Conservation (phyloP, 768 basidiomycete species). For the Tricholoma hemisulphureum region DNA sequence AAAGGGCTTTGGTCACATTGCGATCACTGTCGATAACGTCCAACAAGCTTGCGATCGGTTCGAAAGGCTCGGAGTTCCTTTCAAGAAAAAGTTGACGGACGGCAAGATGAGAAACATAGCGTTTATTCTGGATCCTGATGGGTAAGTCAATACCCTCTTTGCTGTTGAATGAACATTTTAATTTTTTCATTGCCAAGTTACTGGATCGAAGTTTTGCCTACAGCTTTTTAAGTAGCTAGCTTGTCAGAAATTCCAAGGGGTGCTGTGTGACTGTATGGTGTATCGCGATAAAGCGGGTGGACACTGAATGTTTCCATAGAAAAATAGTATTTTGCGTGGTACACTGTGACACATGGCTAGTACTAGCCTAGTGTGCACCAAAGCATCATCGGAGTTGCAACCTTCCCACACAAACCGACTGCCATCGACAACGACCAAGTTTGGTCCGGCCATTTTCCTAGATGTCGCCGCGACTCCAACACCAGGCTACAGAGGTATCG, state of each 20-base stretch:
- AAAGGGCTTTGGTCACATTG: slow-evolving; percentile 86
- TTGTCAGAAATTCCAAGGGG: too few species aligned
- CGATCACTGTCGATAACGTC: slow-evolving; percentile 80
- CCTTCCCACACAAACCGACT: slow-evolving; percentile 15
- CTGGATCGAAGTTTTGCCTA: slow-evolving; percentile 59
- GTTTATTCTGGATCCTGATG: slow-evolving; percentile 84
- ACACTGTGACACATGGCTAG: too few species aligned
- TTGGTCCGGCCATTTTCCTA: slow-evolving; percentile 8
- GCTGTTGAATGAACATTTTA: neutral
- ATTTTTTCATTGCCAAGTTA: slow-evolving; percentile 40
- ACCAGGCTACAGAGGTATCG: slow-evolving; percentile 39
- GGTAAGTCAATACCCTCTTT: slow-evolving; percentile 39
- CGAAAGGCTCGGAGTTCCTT: slow-evolving; percentile 73
- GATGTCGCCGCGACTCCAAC: slow-evolving; percentile 44
- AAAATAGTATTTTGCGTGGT: too few species aligned
- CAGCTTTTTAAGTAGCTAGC: slow-evolving; percentile 7
- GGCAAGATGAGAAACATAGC: slow-evolving; percentile 86
- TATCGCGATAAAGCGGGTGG: too few species aligned
- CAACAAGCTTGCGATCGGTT: slow-evolving; percentile 82
- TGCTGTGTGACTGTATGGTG: too few species aligned
- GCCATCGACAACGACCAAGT: slow-evolving; percentile 24
- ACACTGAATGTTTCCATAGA: too few species aligned
- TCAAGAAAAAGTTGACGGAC: slow-evolving; percentile 85
- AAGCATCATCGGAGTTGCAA: slow-evolving; percentile 41
- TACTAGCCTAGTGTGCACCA: too few species aligned